phyloP scores from a whole-genome alignment of 2,329 filamentous ascomycete genomes.

The Fusarium duplospermum region DNA sequence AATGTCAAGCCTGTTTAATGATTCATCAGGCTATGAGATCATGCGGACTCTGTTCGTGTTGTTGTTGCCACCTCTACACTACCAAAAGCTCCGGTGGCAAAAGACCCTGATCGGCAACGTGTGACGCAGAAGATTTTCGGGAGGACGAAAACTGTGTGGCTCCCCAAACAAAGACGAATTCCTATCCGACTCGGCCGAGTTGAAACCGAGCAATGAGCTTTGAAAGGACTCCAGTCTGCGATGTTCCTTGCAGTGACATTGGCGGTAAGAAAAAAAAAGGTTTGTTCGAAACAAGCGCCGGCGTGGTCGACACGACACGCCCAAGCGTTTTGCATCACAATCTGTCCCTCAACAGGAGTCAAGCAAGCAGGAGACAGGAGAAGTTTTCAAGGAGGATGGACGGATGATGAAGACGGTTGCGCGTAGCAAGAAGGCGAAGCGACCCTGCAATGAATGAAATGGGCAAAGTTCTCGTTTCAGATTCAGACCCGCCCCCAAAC shows the following conservation, averaged over 20 bases:
- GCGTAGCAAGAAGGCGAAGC: constrained; percentile 22
- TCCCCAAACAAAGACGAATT: constrained; percentile 5
- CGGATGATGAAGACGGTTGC: constrained; percentile 8
- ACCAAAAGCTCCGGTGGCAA: constrained; percentile 11
- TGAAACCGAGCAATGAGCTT: constrained; percentile 10
- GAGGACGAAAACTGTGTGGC: not conserved
- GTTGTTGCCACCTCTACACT: not conserved
- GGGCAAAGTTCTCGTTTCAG: constrained; percentile 36
- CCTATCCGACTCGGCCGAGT: constrained; percentile 18
- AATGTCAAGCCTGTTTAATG: not conserved
- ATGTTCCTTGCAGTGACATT: constrained; percentile 5
- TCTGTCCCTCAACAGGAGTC: constrained; percentile 1
- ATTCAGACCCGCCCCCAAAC: constrained; percentile 32
- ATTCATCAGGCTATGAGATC: constrained; percentile 8
- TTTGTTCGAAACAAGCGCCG: constrained; percentile 40
- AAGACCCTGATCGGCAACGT: constrained; percentile 16
- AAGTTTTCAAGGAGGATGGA: constrained; percentile 21
- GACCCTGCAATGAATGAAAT: constrained; percentile 36
- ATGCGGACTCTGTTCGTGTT: constrained; percentile 12
- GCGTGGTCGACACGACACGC: constrained; percentile 14
- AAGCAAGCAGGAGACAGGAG: constrained; percentile 19
- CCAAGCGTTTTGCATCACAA: not conserved
- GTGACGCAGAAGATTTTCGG: constrained; percentile 6
- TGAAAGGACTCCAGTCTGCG: not conserved
- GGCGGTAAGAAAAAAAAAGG: constrained; percentile 20